Evolutionary conservation across 306 rosid genomes (phyloP).

Genomic region (Begonia fuchsioides): DNA sequence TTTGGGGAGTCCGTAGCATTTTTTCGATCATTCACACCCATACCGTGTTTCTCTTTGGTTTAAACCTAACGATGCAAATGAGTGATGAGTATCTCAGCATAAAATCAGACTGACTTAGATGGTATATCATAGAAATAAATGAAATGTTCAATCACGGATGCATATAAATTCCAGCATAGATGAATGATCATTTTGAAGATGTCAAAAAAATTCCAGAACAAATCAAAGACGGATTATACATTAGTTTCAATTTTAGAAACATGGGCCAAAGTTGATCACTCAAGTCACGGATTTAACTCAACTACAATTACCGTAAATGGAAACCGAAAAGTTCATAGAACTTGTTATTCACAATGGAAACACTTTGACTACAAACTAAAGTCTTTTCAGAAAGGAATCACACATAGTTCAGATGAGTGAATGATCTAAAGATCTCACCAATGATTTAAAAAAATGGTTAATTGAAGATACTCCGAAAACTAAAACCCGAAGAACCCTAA

Average conservation of each 20-base stretch:
- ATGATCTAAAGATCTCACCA: background rate
- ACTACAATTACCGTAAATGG: too few relatives aligned
- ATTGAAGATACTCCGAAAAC: background rate
- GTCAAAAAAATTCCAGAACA: too few relatives aligned
- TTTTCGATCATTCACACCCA: constrained; percentile 56
- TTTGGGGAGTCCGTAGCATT: constrained; percentile 45
- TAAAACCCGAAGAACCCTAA: background rate
- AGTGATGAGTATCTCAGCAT: background rate
- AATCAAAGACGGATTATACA: too few relatives aligned
- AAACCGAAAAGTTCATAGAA: background rate
- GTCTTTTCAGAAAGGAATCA: background rate
- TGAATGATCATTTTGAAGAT: background rate
- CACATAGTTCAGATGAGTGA: background rate
- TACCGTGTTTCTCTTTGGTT: constrained; percentile 16
- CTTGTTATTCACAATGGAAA: background rate
- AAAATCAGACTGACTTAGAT: background rate
- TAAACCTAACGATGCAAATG: constrained; percentile 15
- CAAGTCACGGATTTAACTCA: too few relatives aligned
- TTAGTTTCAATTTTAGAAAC: too few relatives aligned
- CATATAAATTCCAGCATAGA: background rate
- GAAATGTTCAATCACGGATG: background rate
- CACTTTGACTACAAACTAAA: background rate
- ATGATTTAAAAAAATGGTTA: too few relatives aligned
- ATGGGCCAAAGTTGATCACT: too few relatives aligned
- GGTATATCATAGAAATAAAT: too few relatives aligned